Base-by-base conservation (phyloP, 2,329 filamentous ascomycete genomes). In the Diaporthe sp. region DNA sequence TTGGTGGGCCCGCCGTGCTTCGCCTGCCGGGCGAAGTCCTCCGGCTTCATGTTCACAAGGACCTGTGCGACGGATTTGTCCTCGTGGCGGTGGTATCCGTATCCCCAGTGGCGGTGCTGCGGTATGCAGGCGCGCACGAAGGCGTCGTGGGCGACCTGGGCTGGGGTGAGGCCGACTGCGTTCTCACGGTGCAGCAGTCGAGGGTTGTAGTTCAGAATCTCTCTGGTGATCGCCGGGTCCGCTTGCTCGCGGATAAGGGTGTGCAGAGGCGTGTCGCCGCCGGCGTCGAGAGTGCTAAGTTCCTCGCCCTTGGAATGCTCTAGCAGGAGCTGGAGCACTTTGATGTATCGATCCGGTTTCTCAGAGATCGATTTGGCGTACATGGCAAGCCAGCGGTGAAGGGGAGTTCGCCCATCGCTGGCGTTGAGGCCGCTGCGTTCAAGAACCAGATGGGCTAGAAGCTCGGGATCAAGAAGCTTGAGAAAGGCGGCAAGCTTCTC, bases 121-220 rank as follows among this genome's bases (percentile, higher is more conserved):
- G 81, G 82, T 25, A 78, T 77, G 44, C 75, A 67, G n/a, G 87
- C 82, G 58, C 83, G 83, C 10, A 90, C 84, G 76, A 88, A 88
- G 1, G 83, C 82, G 71, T 94, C 92, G 70, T 90, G 85, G 0
- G 92, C 91, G 67, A 94, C 84, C 79, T 97, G 94, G 39, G 89
- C 87, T 0, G 94, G 93, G 0, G 94, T 97, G 22, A 90, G 88
- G 2, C 95, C 95, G 0, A 94, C 94, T 0, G 94, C 91, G 78
- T 96, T 96, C 82, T 97, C 95, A 31, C 92, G 90, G 78, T 90
- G 88, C 0, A 95, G 84, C 2, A 95, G 86, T 37, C 87, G 86
- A 0, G 92, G 90, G 25, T 90, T 87, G 78, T 85, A 85, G 13
- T 89, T 84, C 15, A 95, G 83, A 4, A 94, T 79, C 3, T 85